phyloP scores from a whole-genome alignment of 78 protist genomes.

The Chrysochromulina parva region DNA sequence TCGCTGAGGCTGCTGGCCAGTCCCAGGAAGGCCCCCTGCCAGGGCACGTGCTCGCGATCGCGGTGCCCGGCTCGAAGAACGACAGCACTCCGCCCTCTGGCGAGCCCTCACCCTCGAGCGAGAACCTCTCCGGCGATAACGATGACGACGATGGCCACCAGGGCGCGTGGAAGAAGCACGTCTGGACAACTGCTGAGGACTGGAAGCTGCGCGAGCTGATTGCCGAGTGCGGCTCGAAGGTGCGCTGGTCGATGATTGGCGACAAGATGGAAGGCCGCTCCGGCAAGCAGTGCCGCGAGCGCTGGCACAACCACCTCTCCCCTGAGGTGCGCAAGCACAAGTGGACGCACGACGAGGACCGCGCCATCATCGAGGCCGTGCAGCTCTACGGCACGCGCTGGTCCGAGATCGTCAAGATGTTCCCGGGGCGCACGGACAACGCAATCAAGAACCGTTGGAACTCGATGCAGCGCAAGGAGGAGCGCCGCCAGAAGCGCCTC shows the following conservation, averaged over 20 bases:
- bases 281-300: slow-evolving; percentile 89
- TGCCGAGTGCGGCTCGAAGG: too few relatives aligned
- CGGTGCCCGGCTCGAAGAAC: too few relatives aligned
- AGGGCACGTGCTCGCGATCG: too few relatives aligned
- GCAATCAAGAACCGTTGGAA: slow-evolving; percentile 55
- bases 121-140: too few relatives aligned
- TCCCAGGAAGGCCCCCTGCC: too few relatives aligned
- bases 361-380: background rate
- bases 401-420: slow-evolving; percentile 51
- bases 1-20: too few relatives aligned
- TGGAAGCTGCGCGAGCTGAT: background rate
- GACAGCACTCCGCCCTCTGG: too few relatives aligned
- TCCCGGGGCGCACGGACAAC: slow-evolving; percentile 62
- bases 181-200: background rate
- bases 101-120: too few relatives aligned
- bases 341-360: slow-evolving; percentile 55
- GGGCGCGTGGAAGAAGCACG: background rate
- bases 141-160: background rate
- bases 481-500: background rate
- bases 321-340: slow-evolving; percentile 31
- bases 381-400: slow-evolving; percentile 43
- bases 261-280: slow-evolving; percentile 67
- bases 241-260: slow-evolving; percentile 82
- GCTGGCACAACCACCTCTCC: slow-evolving; percentile 60
- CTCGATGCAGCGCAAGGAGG: slow-evolving; percentile 42